A percentile compares a stretch with the other conserved stretches of the same genome.
phyloP scores from a whole-genome alignment of 495 filamentous ascomycete genomes.

The Cryomyces antarcticus region DNA sequence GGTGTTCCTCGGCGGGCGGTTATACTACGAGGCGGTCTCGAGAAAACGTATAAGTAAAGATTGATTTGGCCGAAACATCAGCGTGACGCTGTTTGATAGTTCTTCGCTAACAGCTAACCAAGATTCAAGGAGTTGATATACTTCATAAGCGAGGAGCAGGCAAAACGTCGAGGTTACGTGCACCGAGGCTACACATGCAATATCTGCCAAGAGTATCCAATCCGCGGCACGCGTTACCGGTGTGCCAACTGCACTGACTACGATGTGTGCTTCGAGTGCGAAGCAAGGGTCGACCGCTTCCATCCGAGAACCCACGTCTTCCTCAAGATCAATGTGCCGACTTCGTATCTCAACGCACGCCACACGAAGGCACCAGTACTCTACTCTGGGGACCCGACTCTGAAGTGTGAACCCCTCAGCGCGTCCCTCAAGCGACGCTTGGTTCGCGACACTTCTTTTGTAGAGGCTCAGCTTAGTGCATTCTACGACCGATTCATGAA shows the following conservation, averaged over 20 bases:
- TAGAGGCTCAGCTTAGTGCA: constrained; percentile 63
- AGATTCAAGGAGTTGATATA: constrained; percentile 12
- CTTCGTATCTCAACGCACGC: constrained; percentile 38
- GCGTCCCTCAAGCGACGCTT: constrained; percentile 41
- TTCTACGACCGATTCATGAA: no score
- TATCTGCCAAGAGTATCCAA: constrained; percentile 63
- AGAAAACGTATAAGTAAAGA: no score
- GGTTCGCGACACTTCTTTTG: constrained; percentile 51
- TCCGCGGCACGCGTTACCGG: constrained; percentile 45
- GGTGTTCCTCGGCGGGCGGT: no score
- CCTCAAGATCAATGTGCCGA: constrained; percentile 71
- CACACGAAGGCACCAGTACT: constrained; percentile 53
- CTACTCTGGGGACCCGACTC: constrained; percentile 76
- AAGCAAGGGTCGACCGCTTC: constrained; percentile 35
- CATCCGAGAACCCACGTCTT: constrained; percentile 90
- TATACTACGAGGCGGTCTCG: no score
- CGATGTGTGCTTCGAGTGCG: constrained; percentile 72
- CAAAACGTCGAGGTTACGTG: constrained; percentile 65
- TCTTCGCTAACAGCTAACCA: no score
- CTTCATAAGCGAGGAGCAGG: constrained; percentile 41
- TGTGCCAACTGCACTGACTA: constrained; percentile 35
- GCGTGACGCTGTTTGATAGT: no score
- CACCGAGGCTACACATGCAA: constrained; percentile 92
- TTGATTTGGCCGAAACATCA: no score
- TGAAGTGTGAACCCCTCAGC: constrained; percentile 40